Base-by-base conservation (phyloP, 345 rosid genomes). In the Gossypium arboreum region DNA sequence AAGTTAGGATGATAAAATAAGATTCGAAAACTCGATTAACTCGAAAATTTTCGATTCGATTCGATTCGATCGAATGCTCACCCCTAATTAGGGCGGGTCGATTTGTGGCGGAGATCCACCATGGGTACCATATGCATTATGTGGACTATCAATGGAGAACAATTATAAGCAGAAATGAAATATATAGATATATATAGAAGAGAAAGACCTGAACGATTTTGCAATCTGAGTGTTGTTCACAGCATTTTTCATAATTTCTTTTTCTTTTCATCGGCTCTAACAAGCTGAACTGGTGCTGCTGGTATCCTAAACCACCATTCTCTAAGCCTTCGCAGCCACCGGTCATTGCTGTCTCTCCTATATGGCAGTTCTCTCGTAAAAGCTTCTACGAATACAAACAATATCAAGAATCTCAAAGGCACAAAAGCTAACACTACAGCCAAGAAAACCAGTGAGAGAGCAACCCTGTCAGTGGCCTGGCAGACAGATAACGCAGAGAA, bases 261-360 rank as follows among this genome's bases (percentile, higher is more conserved):
- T 86, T 87, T 93, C 80, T 73, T 81, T 15, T 89, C 90, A 34
- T 86, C 92, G 0, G 80, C 55, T 85, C 80, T 87, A 74, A 85
- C 73, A 55, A 62, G 86, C 81, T 84, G 89, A 74, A 94, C 94
- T 6, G 93, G 94, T 62, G 97, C 98, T 75, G 97, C 97, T 0
- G 98, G 97, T 75, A 94, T 84, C 74, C 93, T 85, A 68, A 88
- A 71, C 98, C 97, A 94, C 98, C 98, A 92, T 73, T 94, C 98
- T 79, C 91, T 85, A 59, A 91, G n/a, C 77, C 95, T 87, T 75
- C 97, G 84, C 68, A 87, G 71, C 77, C 73, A 75, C 81, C 90
- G 83, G 59, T 85, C 84, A 64, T 84, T 84, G 88, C 97, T 94
- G 79, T 88, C 94, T 84, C 80, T 92, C 87, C 97, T 83, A 70